phyloP scores from a whole-genome alignment of 2,329 filamentous ascomycete genomes.

The Bipolaris bicolor region DNA sequence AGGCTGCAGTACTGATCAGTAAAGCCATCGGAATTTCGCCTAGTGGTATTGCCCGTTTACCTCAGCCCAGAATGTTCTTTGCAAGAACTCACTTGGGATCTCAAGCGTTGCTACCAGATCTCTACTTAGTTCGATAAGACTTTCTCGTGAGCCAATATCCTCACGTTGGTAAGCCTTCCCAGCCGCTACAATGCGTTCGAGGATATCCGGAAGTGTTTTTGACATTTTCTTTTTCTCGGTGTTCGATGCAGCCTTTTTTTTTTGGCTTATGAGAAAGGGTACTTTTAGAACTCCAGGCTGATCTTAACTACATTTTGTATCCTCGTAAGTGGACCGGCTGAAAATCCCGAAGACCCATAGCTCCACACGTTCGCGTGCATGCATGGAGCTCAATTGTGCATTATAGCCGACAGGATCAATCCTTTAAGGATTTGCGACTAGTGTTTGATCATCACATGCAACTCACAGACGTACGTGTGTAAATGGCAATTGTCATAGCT shows the following conservation, averaged over 20 bases:
- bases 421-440: no score
- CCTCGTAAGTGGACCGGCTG: no score
- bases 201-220: slow-evolving; percentile 22
- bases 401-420: no score
- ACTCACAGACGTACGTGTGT: no score
- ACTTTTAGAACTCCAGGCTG: no score
- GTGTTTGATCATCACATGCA: no score
- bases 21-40: neutral
- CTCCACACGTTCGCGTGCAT: no score
- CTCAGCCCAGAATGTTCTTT: slow-evolving; percentile 51
- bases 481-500: no score
- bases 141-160: slow-evolving; percentile 46
- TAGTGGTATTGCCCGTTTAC: slow-evolving; percentile 28
- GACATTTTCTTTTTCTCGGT: neutral
- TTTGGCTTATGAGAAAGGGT: no score
- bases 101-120: slow-evolving; percentile 46
- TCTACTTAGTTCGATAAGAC: slow-evolving; percentile 47
- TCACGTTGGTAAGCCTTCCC: slow-evolving; percentile 42
- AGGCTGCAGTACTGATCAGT: slow-evolving; percentile 28
- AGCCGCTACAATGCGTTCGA: slow-evolving; percentile 24
- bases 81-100: slow-evolving; percentile 48
- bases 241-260: neutral
- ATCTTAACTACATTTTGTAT: neutral
- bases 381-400: no score
- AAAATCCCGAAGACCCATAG: no score